Conservation (phyloP, 805 yeast genomes). For the Wickerhamiella kazuoi region DNA sequence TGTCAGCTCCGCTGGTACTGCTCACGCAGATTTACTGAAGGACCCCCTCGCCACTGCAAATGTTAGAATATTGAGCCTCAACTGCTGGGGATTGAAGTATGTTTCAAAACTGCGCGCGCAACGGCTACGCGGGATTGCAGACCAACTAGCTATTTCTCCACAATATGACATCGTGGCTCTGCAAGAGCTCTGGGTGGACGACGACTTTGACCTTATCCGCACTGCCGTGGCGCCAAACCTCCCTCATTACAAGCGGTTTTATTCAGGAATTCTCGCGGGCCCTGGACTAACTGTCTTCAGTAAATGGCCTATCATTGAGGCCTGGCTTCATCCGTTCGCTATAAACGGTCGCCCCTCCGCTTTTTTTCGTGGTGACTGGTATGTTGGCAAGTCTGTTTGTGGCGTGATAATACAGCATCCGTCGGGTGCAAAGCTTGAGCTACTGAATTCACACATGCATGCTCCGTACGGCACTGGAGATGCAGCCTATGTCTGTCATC, state of each 20-base stretch:
- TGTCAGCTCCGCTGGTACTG: not conserved
- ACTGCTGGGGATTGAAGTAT: conserved; percentile 62
- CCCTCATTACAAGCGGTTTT: conserved; percentile 54
- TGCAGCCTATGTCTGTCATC: conserved; percentile 74
- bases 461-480: conserved; percentile 90
- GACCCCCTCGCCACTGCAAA: not conserved
- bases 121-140: conserved; percentile 60
- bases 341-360: conserved; percentile 92
- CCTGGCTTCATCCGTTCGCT: conserved; percentile 71
- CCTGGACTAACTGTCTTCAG: conserved; percentile 84
- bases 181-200: conserved; percentile 87
- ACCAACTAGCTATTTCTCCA: conserved; percentile 27
- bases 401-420: conserved; percentile 48
- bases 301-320: conserved; percentile 60
- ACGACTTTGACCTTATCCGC: conserved; percentile 59
- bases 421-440: conserved; percentile 37
- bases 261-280: conserved; percentile 74
- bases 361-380: conserved; percentile 91
- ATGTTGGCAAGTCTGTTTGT: conserved; percentile 79
- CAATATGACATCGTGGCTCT: conserved; percentile 69
- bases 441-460: conserved; percentile 88
- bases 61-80: conserved; percentile 23
- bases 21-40: not conserved
- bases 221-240: conserved; percentile 28
- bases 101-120: conserved; percentile 54